phyloP scores from a whole-genome alignment of 2,329 filamentous ascomycete genomes.

The Fragosphaeria purpurea region DNA sequence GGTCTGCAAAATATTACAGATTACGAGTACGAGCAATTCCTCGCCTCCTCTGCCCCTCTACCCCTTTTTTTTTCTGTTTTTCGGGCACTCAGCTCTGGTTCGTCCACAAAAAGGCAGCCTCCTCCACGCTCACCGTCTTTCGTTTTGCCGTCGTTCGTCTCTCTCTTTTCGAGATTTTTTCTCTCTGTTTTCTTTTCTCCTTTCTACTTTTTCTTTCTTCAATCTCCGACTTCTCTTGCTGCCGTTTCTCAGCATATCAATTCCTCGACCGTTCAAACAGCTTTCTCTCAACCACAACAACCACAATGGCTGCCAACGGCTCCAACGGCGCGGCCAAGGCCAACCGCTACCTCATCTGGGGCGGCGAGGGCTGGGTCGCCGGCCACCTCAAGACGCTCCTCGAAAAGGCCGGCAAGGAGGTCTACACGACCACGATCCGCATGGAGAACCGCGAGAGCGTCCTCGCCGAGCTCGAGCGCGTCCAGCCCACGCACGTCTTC shows the following conservation, averaged over 20 bases:
- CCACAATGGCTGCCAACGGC: constrained; percentile 11
- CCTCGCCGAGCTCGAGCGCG: constrained; percentile 41
- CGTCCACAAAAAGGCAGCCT: constrained; percentile 7
- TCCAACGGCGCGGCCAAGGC: constrained; percentile 6
- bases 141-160: constrained; percentile 5
- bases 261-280: no score
- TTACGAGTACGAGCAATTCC: no score
- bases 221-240: background rate
- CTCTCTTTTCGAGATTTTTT: background rate
- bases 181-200: background rate
- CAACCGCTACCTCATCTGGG: constrained; percentile 53
- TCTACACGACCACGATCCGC: constrained; percentile 49
- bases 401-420: constrained; percentile 49
- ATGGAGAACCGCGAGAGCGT: constrained; percentile 55
- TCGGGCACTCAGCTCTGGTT: no score
- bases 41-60: background rate
- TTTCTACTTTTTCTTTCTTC: background rate
- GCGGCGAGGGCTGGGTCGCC: constrained; percentile 53
- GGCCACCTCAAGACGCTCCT: constrained; percentile 51
- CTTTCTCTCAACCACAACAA: background rate
- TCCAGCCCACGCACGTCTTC: constrained; percentile 56
- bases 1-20: no score
- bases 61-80: background rate
- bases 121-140: constrained; percentile 7
- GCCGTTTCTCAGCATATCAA: background rate